These are phyloP conservation scores for Podospora pseudoanserina DNA, from an alignment of 495 filamentous ascomycete species.

Conservation along the genomic window DNA sequence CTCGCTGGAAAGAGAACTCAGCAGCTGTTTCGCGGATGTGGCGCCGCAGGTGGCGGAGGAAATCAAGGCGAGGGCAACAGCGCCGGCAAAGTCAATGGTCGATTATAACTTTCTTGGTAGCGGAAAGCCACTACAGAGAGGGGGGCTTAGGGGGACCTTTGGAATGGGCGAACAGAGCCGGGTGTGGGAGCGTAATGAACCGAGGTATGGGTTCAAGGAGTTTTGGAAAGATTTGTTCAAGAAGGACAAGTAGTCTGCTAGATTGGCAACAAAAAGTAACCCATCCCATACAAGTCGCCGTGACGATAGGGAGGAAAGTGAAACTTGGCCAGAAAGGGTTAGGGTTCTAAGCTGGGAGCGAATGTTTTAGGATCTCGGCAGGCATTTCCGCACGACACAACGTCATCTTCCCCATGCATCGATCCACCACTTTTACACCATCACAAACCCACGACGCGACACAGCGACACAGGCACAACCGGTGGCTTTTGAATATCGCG, in stretches of 20 bases:
- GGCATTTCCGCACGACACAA: background rate
- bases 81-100: constrained; percentile 42
- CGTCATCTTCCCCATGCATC: background rate
- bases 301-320: no score
- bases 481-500: background rate
- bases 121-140: constrained; percentile 58
- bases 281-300: background rate
- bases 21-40: constrained; percentile 76
- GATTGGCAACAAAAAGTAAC: no score
- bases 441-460: background rate
- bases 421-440: background rate
- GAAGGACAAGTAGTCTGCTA: background rate
- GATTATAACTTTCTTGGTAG: constrained; percentile 33
- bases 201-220: constrained; percentile 79
- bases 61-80: constrained; percentile 65
- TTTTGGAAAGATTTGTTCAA: constrained; percentile 78
- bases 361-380: background rate
- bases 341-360: background rate
- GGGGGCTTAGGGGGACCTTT: constrained; percentile 43
- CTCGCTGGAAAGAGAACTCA: constrained; percentile 76
- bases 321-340: background rate
- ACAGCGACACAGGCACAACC: background rate
- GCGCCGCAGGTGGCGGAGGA: constrained; percentile 68
- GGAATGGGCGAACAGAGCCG: constrained; percentile 43
- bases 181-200: constrained; percentile 68